phyloP scores from a whole-genome alignment of 768 basidiomycete species.

The Mycena epipterygia region DNA sequence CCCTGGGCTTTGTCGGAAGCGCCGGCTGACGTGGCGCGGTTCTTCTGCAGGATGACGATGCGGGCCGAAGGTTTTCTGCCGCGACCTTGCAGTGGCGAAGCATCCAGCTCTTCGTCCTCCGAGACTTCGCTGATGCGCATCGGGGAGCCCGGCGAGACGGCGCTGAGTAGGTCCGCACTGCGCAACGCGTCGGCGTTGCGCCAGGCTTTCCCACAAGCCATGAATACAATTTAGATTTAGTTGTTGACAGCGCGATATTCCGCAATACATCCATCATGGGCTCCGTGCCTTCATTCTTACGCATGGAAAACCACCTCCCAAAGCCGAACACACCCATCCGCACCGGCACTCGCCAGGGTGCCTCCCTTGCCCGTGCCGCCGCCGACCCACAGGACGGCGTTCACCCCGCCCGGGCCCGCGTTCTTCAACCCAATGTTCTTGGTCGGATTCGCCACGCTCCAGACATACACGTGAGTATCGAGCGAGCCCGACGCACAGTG shows the following conservation, averaged over 20 bases:
- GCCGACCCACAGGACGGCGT: slow-evolving; percentile 84
- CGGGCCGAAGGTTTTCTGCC: too few relatives aligned
- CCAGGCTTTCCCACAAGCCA: neutral
- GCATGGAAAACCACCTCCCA: slow-evolving; percentile 61
- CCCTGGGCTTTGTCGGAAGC: too few relatives aligned
- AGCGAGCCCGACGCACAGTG: slow-evolving; percentile 91
- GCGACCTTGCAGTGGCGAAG: too few relatives aligned
- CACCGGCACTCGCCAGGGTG: slow-evolving; percentile 78
- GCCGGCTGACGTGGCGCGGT: too few relatives aligned
- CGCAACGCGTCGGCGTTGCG: too few relatives aligned
- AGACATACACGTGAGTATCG: slow-evolving; percentile 94
- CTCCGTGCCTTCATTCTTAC: neutral
- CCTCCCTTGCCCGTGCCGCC: slow-evolving; percentile 57
- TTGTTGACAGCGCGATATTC: neutral
- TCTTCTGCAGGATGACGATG: too few relatives aligned
- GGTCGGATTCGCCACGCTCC: slow-evolving; percentile 78
- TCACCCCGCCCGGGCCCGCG: slow-evolving; percentile 88
- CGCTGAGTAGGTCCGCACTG: too few relatives aligned
- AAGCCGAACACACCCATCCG: slow-evolving; percentile 83
- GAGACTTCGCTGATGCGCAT: too few relatives aligned
- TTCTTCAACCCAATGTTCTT: slow-evolving; percentile 88
- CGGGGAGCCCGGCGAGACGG: too few relatives aligned
- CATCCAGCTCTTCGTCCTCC: too few relatives aligned
- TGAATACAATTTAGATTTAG: slow-evolving; percentile 14
- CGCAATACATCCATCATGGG: neutral